These are phyloP conservation scores for Lactarius akahatsu DNA, from an alignment of 768 basidiomycete genomes.

Conservation along the genomic window DNA sequence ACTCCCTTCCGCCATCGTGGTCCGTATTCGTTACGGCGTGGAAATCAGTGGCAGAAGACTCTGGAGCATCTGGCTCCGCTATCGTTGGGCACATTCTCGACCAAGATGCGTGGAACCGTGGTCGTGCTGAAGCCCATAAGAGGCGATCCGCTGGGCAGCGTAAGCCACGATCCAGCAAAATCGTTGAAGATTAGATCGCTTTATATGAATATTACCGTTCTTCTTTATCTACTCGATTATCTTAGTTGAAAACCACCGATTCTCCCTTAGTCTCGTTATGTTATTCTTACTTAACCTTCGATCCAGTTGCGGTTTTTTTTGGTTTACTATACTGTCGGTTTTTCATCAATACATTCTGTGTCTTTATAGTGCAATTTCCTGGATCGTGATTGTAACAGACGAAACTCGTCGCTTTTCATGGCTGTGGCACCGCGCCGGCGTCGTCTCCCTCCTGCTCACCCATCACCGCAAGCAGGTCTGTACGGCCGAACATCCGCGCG, in stretches of 20 bases:
- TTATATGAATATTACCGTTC: not conserved
- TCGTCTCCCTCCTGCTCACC: constrained; percentile 59
- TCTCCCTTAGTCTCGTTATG: not conserved
- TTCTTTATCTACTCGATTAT: not conserved
- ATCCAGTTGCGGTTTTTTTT: not conserved
- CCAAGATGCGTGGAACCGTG: constrained; percentile 24
- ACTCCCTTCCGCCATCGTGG: constrained; percentile 24
- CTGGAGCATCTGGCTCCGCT: not conserved
- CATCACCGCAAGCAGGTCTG: constrained; percentile 53
- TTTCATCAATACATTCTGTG: not conserved
- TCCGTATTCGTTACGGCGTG: constrained; percentile 20
- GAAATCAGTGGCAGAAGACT: constrained; percentile 4
- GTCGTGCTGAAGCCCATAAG: constrained; percentile 19
- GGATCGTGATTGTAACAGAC: not conserved
- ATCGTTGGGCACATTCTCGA: constrained; percentile 22
- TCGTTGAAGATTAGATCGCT: not conserved
- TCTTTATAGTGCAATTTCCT: not conserved
- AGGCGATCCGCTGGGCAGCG: not conserved
- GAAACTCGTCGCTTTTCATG: not conserved
- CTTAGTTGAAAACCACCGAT: not conserved
- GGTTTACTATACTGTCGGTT: not conserved
- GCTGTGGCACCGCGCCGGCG: constrained; percentile 27
- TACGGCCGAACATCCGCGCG: constrained; percentile 65
- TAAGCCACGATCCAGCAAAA: constrained; percentile 3
- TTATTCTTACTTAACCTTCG: not conserved